phyloP scores from a whole-genome alignment of 2,329 filamentous ascomycete species.

The Penicillium brevicompactum region DNA sequence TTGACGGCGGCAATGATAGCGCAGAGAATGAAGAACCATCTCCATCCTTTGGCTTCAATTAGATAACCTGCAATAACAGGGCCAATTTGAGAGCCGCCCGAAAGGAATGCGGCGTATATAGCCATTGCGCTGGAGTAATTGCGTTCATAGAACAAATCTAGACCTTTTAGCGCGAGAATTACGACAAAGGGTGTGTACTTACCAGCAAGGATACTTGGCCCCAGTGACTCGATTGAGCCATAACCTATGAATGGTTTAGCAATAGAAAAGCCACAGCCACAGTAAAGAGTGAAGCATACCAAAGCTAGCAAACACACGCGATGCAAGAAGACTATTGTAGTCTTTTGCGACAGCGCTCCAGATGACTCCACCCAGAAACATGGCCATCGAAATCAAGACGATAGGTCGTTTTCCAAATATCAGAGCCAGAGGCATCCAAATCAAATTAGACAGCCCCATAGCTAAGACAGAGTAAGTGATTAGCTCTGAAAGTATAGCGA shows the following conservation, averaged over 20 bases:
- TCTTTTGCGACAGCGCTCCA: slow-evolving; percentile 36
- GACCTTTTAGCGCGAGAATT: background rate
- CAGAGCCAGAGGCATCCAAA: slow-evolving; percentile 41
- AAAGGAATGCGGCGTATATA: slow-evolving; percentile 34
- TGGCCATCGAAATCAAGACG: slow-evolving; percentile 32
- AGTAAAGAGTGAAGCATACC: slow-evolving; percentile 11
- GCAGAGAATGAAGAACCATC: slow-evolving; percentile 42
- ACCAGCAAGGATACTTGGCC: slow-evolving; percentile 37
- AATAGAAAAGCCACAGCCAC: background rate
- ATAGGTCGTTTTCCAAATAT: slow-evolving; percentile 42
- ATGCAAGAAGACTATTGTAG: slow-evolving; percentile 34
- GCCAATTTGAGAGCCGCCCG: slow-evolving; percentile 37
- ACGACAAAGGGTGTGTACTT: background rate
- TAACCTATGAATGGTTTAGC: slow-evolving; percentile 18
- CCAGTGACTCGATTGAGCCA: slow-evolving; percentile 35
- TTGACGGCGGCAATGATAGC: slow-evolving; percentile 35
- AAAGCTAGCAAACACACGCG: slow-evolving; percentile 37
- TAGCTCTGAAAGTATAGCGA: slow-evolving; percentile 19
- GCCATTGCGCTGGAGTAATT: slow-evolving; percentile 37
- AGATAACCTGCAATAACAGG: slow-evolving; percentile 40
- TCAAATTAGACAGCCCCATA: slow-evolving; percentile 32
- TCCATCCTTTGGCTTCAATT: slow-evolving; percentile 37
- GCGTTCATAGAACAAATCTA: slow-evolving; percentile 31
- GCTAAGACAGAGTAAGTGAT: slow-evolving; percentile 28
- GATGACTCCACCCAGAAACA: slow-evolving; percentile 33